These are phyloP conservation scores for Venturia aucupariae DNA, from an alignment of 2,329 filamentous ascomycete species.

Conservation along the genomic window DNA sequence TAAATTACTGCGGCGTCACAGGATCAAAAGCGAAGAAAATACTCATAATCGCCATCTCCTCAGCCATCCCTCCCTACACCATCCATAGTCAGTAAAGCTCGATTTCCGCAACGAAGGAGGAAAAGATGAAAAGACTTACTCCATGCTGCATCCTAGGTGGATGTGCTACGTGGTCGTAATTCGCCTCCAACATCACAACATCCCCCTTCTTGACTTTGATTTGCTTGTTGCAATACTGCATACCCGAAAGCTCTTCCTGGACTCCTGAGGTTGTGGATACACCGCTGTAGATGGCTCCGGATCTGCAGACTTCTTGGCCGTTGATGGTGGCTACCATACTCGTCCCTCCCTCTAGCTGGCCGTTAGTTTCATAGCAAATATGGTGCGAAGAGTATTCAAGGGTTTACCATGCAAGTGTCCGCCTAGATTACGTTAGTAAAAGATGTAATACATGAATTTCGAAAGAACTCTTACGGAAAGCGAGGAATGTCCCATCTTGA, in stretches of 20 bases:
- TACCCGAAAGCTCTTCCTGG: background rate
- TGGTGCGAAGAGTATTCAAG: background rate
- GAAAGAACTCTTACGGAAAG: background rate
- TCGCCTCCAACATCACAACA: background rate
- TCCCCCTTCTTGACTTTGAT: background rate
- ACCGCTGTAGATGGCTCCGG: background rate
- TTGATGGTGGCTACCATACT: background rate
- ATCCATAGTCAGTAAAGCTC: background rate
- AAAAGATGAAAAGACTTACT: background rate
- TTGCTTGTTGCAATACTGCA: background rate
- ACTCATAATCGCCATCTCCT: background rate
- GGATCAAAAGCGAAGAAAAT: background rate
- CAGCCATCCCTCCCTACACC: background rate
- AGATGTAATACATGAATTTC: too few species aligned
- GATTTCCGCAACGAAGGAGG: background rate
- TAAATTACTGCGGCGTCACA: background rate
- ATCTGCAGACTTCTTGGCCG: background rate
- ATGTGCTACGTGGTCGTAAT: background rate
- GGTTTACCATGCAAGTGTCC: background rate
- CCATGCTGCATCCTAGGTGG: background rate
- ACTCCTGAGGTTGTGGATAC: background rate
- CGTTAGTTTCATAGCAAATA: too few species aligned
- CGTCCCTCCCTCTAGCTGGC: background rate
- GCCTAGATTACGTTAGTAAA: background rate
- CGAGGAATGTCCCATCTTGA: background rate